These are phyloP conservation scores for Candida parachauliodes DNA, from an alignment of 805 yeast species.

Conservation along the genomic window DNA sequence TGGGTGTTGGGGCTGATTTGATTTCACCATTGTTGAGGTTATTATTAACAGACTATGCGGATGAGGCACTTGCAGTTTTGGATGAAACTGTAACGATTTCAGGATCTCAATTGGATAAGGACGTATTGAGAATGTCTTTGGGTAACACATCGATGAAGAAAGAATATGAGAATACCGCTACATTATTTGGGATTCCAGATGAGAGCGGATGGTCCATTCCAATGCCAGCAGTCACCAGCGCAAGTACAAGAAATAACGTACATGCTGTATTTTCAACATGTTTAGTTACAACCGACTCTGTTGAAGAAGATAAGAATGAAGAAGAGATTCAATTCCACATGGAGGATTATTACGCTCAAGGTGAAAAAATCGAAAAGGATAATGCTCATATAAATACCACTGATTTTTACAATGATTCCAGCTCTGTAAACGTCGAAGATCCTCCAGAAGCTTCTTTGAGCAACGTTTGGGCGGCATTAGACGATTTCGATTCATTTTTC, in stretches of 20 bases:
- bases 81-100: slow-evolving; percentile 84
- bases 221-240: slow-evolving; percentile 88
- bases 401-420: slow-evolving; percentile 30
- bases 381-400: background rate
- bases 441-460: slow-evolving; percentile 72
- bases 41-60: slow-evolving; percentile 78
- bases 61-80: slow-evolving; percentile 82
- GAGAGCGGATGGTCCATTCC: slow-evolving; percentile 97
- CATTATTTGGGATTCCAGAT: slow-evolving; percentile 91
- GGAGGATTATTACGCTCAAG: slow-evolving; percentile 51
- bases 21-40: slow-evolving; percentile 85
- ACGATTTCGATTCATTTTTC: slow-evolving; percentile 84
- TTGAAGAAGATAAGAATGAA: slow-evolving; percentile 29
- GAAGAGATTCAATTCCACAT: slow-evolving; percentile 52
- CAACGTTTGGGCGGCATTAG: slow-evolving; percentile 90
- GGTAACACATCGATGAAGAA: slow-evolving; percentile 77
- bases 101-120: slow-evolving; percentile 87
- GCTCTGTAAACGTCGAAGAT: slow-evolving; percentile 51
- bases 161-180: slow-evolving; percentile 81
- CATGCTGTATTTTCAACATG: slow-evolving; percentile 95
- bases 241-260: slow-evolving; percentile 85
- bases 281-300: slow-evolving; percentile 38
- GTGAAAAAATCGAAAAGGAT: slow-evolving; percentile 16
- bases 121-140: slow-evolving; percentile 84
- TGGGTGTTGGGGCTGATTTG: slow-evolving; percentile 91